Base-by-base conservation (phyloP, 1,139 yeast species). In the Zygosaccharomyces sapae region DNA sequence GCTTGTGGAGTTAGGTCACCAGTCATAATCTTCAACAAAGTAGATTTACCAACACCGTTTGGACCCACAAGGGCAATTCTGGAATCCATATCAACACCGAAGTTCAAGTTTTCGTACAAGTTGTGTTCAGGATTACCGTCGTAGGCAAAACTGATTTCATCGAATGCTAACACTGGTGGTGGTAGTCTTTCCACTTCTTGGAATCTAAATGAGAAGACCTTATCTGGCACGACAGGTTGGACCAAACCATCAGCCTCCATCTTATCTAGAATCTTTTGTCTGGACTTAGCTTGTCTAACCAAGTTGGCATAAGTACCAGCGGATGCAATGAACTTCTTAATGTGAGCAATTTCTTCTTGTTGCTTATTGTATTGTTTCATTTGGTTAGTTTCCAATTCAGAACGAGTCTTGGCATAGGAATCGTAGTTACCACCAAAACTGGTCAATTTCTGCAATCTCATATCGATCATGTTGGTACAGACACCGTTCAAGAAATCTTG, bases 291-390 rank as follows among this genome's bases (percentile, higher is more conserved):
- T 75, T 92, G 98, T 72, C 86, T 87, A 52, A 94, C 98, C 77
- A 92, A 79, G 75, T 94, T 94, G 55, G 99, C 98, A 74, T 92
- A 94, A 52, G 98, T 94, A 90, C 99, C 98, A 55, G 98, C 98
- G 60, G 96, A 86, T 45, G 98, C 98, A 75, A 92, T 92, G 70
- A 92, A 92, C 76, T 92, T 92, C 79, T 92, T 94, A 72, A 94
- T 94, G 72, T 92, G 97, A 39, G 83, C 89, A 67, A 94, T 92
- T 80, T 92, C 98, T 73, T 94, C 98, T 76, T 94, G 98, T 77
- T 92, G 97, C 74, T 92, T 94, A 66, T 74, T 71, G 74, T 92
- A 92, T 71, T 89, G 96, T 76, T 92, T 94, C 96, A 86, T 92
- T 79, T 92, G 98, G 72, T 92, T 92, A 57, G 95, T 84, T 74